Base-by-base conservation (phyloP, 345 rosid genomes). In the Rhodamnia argentea region DNA sequence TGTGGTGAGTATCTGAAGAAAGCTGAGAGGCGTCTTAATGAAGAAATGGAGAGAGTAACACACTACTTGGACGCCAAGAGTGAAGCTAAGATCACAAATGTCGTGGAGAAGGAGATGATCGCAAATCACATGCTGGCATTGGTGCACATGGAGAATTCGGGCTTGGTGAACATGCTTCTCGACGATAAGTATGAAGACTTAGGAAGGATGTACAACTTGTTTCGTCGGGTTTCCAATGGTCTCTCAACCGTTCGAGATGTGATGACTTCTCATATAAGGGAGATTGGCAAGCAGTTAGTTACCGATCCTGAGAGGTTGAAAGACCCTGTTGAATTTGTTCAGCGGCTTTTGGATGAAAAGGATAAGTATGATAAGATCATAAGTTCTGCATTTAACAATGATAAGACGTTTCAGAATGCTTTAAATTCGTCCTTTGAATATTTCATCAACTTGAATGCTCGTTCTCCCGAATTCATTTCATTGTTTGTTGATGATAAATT, bases 101-200 rank as follows among this genome's bases (percentile, higher is more conserved):
- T 95, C 88, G 99, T 97, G 90, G 99, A 97, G 93, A 96, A 91
- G 91, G 99, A 96, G 94, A 97, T 96, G 99, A 96, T 97, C 86
- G 98, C 96, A 81, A 97, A 92, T 90, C 99, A 97, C 96, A 96
- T 97, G 99, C 92, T 87, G 90, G 94, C 99, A 82, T 92, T 97
- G 75, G 99, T 97, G 83, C 99, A 97, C 89, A 96, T 97, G 99
- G 99, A 97, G 93, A 94, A 94, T 86, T 97, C 99, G 6, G 99
- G 99, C 56, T 87, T 96, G 89, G 99, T 97, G 83, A 92, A 96
- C 90, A 95, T 97, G 99, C 96, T 97, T 87, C 91, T 97, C 59
- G 95, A 97, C 83, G 99, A 97, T 83, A 96, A 92, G 89, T 96
- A 95, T 85, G 99, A 93, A 40, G 98, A 97, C 92, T 87, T 95